Evolutionary conservation across 192 early-diverging fungal genomes (phyloP).

Genomic region (Umbelopsis vinacea): DNA sequence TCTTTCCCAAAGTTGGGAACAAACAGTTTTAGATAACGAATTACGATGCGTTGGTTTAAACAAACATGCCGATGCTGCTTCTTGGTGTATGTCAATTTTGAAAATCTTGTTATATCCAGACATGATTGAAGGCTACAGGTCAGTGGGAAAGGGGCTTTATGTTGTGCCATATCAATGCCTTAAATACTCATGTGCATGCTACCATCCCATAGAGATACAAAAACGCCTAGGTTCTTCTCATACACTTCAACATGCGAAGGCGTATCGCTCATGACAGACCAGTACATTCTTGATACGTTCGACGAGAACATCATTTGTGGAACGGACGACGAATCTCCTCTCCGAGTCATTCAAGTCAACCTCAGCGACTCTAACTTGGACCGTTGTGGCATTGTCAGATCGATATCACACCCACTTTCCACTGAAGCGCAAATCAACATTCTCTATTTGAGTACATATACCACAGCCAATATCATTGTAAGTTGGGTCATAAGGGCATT

Average conservation of each 20-base stretch:
- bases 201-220: neutral
- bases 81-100: conserved; percentile 58
- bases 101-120: conserved; percentile 69
- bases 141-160: neutral
- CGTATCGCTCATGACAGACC: conserved; percentile 70
- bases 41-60: conserved; percentile 68
- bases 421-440: conserved; percentile 60
- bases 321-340: conserved; percentile 44
- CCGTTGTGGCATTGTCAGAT: conserved; percentile 70
- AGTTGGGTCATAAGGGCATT: neutral
- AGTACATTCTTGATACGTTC: conserved; percentile 56
- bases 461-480: conserved; percentile 71
- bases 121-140: conserved; percentile 42
- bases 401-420: conserved; percentile 65
- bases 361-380: conserved; percentile 60
- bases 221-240: conserved; percentile 63
- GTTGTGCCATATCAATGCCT: too few relatives aligned
- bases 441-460: conserved; percentile 68
- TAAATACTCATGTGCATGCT: neutral
- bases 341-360: conserved; percentile 72
- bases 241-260: conserved; percentile 70
- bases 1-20: conserved; percentile 39
- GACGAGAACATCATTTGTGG: conserved; percentile 53
- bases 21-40: conserved; percentile 51
- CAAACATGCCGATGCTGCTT: conserved; percentile 54